Conservation (phyloP, 257 asterid species). For the Solanum acaule region DNA sequence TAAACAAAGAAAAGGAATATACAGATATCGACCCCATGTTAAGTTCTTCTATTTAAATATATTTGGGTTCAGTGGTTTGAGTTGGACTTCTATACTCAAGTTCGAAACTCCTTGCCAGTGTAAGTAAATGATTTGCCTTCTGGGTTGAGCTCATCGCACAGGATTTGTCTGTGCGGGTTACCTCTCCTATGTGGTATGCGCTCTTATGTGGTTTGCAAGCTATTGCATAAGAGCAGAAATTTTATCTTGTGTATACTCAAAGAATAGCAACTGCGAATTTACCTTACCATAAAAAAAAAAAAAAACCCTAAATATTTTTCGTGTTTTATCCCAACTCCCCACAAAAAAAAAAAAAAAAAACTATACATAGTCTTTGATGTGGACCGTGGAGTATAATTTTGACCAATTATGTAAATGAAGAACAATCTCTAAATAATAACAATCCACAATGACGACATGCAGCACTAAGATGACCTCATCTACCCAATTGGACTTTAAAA, state of each 20-base stretch:
- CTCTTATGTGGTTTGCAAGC: neutral
- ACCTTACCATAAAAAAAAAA: too few species aligned
- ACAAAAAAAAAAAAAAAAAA: too few species aligned
- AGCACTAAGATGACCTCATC: neutral
- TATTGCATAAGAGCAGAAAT: too few species aligned
- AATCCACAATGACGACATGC: neutral
- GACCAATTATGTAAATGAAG: neutral
- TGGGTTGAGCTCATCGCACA: neutral
- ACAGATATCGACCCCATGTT: too few species aligned
- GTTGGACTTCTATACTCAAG: too few species aligned
- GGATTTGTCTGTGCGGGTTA: accelerated
- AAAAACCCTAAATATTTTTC: too few species aligned
- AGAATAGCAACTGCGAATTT: too few species aligned
- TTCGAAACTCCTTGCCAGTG: neutral
- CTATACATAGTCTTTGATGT: neutral
- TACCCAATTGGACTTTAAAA: neutral
- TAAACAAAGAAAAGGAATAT: neutral
- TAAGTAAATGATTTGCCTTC: neutral
- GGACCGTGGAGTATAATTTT: neutral
- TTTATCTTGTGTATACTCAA: too few species aligned
- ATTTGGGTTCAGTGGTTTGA: too few species aligned
- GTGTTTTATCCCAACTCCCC: neutral
- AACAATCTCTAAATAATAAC: neutral
- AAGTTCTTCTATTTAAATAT: too few species aligned
- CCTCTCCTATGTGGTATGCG: too few species aligned